These are phyloP conservation scores for Ajuga chamaepitys DNA, from an alignment of 257 asterid species.

Conservation along the genomic window DNA sequence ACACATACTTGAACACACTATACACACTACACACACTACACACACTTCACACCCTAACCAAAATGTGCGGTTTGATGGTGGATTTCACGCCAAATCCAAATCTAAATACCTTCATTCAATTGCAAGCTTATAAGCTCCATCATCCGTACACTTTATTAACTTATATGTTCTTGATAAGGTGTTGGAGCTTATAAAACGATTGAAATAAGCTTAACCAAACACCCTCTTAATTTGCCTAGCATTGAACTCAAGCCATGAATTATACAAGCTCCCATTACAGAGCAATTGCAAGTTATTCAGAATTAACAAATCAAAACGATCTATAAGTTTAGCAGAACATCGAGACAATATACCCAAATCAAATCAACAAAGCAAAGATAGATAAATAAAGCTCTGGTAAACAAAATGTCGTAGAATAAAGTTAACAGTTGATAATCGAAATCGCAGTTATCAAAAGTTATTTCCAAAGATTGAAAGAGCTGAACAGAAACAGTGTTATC, in stretches of 20 bases:
- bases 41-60: no score
- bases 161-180: no score
- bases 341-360: background rate
- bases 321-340: background rate
- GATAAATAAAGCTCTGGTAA: background rate
- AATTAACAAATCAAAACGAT: background rate
- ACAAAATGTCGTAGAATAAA: background rate
- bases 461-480: slow-evolving; percentile 4
- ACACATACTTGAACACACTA: no score
- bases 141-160: no score
- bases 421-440: background rate
- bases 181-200: no score
- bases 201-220: no score
- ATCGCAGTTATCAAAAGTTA: background rate
- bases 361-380: background rate
- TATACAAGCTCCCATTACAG: background rate
- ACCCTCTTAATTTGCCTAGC: no score
- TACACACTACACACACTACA: no score
- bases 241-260: background rate
- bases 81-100: no score
- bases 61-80: no score
- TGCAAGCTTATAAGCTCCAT: no score
- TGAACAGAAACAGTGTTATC: slow-evolving; percentile 5
- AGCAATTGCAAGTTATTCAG: background rate
- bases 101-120: no score